phyloP scores from a whole-genome alignment of 2,329 filamentous ascomycete genomes.

The Ophiocordyceps robertsii region DNA sequence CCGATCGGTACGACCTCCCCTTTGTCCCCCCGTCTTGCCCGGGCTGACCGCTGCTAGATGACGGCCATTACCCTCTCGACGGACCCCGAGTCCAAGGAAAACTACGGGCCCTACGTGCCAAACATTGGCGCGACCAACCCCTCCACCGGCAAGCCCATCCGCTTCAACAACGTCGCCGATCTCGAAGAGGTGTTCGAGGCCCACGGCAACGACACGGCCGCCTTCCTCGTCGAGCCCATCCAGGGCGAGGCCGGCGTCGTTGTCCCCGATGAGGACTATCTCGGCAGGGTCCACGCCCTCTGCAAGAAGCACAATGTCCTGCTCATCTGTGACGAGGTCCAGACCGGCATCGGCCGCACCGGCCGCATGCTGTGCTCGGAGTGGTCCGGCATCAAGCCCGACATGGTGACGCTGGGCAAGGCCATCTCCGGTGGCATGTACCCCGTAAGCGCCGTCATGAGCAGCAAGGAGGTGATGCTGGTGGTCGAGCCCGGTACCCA shows the following conservation, averaged over 20 bases:
- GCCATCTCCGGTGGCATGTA: conserved; percentile 98
- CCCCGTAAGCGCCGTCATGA: conserved; percentile 88
- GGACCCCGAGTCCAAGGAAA: conserved; percentile 87
- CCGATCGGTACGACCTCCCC: conserved; percentile 54
- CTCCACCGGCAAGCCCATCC: conserved; percentile 59
- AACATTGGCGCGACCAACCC: conserved; percentile 69
- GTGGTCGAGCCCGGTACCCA: conserved; percentile 94
- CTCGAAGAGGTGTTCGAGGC: conserved; percentile 66
- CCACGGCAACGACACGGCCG: conserved; percentile 75
- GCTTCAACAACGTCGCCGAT: conserved; percentile 75
- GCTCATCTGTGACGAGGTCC: conserved; percentile 95
- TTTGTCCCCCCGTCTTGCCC: not conserved
- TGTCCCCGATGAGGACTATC: conserved; percentile 82
- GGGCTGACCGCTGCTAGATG: conserved; percentile 42
- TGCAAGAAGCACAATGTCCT: conserved; percentile 95
- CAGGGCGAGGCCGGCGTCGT: conserved; percentile 96
- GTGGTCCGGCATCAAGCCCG: conserved; percentile 91
- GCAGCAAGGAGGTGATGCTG: conserved; percentile 83
- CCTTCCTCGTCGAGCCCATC: conserved; percentile 91
- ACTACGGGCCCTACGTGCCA: conserved; percentile 93
- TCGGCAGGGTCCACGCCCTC: conserved; percentile 63
- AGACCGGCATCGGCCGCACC: conserved; percentile 92
- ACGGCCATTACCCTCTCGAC: conserved; percentile 90
- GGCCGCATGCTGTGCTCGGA: conserved; percentile 88
- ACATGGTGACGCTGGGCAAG: conserved; percentile 90